Percentiles rank a stretch among this genome's conserved stretches.
These are phyloP conservation scores for Suaeda aralocaspica DNA, from an alignment of 148 eudicot species.

Conservation along the genomic window DNA sequence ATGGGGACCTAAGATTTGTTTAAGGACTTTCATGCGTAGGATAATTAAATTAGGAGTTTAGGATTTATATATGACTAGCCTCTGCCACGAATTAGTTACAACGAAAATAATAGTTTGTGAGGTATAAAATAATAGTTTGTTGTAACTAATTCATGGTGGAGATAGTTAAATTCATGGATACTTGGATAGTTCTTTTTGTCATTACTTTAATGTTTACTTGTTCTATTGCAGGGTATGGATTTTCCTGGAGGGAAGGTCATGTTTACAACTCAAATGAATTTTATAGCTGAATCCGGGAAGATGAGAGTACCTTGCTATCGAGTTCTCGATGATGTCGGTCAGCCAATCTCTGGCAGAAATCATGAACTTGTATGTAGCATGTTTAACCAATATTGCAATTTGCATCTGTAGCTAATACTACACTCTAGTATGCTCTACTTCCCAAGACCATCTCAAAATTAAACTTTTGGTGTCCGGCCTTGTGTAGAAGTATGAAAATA, in stretches of 20 bases:
- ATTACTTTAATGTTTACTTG: too few relatives aligned
- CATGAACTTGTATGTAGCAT: conserved; percentile 35
- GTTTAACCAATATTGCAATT: background rate
- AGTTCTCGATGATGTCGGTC: conserved; percentile 60
- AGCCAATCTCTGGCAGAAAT: conserved; percentile 11
- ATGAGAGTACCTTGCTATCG: conserved; percentile 74
- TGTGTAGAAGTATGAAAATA: background rate
- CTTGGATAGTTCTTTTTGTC: too few relatives aligned
- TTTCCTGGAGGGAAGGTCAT: conserved; percentile 78
- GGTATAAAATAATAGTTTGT: too few relatives aligned
- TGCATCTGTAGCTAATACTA: background rate
- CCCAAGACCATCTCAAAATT: background rate
- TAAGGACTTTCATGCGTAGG: too few relatives aligned
- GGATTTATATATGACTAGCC: too few relatives aligned
- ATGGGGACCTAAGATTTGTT: too few relatives aligned
- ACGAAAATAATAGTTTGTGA: too few relatives aligned
- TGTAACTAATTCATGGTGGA: too few relatives aligned
- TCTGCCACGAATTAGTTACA: too few relatives aligned
- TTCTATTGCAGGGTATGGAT: conserved; percentile 56
- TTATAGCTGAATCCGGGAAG: conserved; percentile 38
- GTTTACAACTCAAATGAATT: conserved; percentile 60
- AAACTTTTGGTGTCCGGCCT: too few relatives aligned
- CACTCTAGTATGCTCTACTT: background rate
- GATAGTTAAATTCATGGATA: too few relatives aligned
- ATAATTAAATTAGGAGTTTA: too few relatives aligned